Percentiles rank a stretch among this genome's conserved stretches.
phyloP scores from a whole-genome alignment of 2,329 filamentous ascomycete species.

The Mycogone perniciosa region DNA sequence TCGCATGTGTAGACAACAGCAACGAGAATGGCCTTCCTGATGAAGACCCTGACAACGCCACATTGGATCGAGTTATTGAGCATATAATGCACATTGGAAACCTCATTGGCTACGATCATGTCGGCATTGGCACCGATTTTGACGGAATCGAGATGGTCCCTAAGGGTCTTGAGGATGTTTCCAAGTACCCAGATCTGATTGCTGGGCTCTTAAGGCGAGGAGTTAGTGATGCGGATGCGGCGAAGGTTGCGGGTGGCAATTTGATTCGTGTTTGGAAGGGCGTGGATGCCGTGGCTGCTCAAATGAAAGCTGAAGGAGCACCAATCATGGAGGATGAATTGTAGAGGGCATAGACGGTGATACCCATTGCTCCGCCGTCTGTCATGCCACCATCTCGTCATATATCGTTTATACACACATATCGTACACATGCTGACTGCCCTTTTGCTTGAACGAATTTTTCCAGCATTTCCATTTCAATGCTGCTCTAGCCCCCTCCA shows the following conservation, averaged over 20 bases:
- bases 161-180: conserved; percentile 74
- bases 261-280: conserved; percentile 77
- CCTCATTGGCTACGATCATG: conserved; percentile 77
- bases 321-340: conserved; percentile 48
- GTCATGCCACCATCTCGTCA: too few relatives aligned
- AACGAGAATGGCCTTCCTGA: conserved; percentile 60
- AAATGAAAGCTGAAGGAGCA: conserved; percentile 54
- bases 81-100: conserved; percentile 81
- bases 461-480: background rate
- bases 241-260: conserved; percentile 73
- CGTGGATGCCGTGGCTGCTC: conserved; percentile 63
- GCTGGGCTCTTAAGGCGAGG: conserved; percentile 67
- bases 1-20: conserved; percentile 62
- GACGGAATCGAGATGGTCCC: conserved; percentile 68
- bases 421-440: conserved; percentile 19
- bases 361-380: too few relatives aligned
- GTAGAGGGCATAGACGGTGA: background rate
- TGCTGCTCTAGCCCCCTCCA: background rate
- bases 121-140: conserved; percentile 85
- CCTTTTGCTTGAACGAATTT: too few relatives aligned
- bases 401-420: conserved; percentile 20
- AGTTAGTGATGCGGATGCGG: conserved; percentile 65
- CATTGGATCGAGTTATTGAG: conserved; percentile 67
- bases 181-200: conserved; percentile 73
- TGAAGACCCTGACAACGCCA: conserved; percentile 61